Evolutionary conservation across 768 basidiomycete genomes (phyloP).

Genomic region (Boletus pseudopeckii): DNA sequence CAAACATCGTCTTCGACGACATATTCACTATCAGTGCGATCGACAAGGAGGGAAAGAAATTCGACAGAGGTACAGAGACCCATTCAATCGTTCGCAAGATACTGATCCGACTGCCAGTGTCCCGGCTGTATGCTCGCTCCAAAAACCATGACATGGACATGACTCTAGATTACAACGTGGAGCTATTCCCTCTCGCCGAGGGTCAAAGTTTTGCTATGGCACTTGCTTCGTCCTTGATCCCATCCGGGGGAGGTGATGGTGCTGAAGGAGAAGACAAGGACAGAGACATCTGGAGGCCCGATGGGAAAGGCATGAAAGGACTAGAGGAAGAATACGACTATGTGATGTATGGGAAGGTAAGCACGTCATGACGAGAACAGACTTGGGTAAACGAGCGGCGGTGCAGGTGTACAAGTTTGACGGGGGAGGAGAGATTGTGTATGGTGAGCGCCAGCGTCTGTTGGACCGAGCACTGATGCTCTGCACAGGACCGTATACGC

Average conservation of each 20-base stretch:
- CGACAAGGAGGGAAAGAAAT: constrained; percentile 93
- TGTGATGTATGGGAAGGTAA: constrained; percentile 98
- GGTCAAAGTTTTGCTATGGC: constrained; percentile 81
- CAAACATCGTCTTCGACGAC: constrained; percentile 89
- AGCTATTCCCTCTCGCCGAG: constrained; percentile 72
- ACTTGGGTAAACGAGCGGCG: constrained; percentile 9
- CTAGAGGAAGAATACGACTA: constrained; percentile 97
- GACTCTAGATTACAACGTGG: constrained; percentile 91
- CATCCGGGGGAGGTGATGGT: constrained; percentile 50
- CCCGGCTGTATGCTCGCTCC: constrained; percentile 84
- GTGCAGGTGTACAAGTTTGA: constrained; percentile 94
- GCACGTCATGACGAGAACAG: background rate
- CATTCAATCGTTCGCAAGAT: background rate
- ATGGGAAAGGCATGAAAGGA: constrained; percentile 74
- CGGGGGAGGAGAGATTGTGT: constrained; percentile 84
- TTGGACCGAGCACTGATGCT: background rate
- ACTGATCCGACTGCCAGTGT: constrained; percentile 53
- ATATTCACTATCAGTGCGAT: constrained; percentile 84
- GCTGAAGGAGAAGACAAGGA: constrained; percentile 66
- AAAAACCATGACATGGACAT: constrained; percentile 91
- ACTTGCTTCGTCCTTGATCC: constrained; percentile 75
- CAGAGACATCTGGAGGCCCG: constrained; percentile 79
- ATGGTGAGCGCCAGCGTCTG: constrained; percentile 9
- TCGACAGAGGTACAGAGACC: constrained; percentile 78
- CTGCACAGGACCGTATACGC: constrained; percentile 82